A percentile compares a stretch with the other conserved stretches of the same genome.
Conservation (phyloP, 768 basidiomycete genomes). For the Lepiota brunneoincarnata region DNA sequence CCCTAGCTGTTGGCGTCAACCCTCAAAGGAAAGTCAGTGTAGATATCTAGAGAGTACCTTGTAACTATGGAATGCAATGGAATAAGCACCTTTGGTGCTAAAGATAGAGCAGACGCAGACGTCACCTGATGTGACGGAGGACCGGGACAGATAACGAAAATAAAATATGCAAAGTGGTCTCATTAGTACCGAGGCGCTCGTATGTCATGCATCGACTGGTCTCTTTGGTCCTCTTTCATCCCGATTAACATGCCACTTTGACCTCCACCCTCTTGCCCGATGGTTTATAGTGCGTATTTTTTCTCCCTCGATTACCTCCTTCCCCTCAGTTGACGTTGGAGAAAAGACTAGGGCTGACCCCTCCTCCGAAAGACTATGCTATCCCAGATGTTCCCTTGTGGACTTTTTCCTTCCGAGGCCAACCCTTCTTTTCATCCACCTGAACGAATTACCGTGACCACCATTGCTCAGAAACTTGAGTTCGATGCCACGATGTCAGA, state of each 20-base stretch:
- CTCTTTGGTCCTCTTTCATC: not conserved
- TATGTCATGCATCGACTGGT: not conserved
- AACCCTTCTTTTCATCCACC: not conserved
- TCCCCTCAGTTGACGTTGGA: not conserved
- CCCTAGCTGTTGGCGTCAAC: conserved; percentile 25
- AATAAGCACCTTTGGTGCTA: not conserved
- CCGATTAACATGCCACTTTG: conserved; percentile 1
- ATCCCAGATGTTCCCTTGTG: not conserved
- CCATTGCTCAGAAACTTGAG: conserved; percentile 10
- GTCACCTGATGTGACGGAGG: not conserved
- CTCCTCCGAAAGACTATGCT: conserved; percentile 1
- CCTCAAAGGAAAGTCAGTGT: conserved; percentile 15
- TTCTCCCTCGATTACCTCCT: not conserved
- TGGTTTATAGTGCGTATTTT: not conserved
- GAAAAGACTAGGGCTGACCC: not conserved
- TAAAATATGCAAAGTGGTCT: conserved; percentile 9
- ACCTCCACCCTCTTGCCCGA: too few relatives aligned
- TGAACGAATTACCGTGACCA: not conserved
- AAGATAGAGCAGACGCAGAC: too few relatives aligned
- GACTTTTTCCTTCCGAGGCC: not conserved
- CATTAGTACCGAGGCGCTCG: not conserved
- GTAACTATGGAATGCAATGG: too few relatives aligned
- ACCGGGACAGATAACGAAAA: not conserved
- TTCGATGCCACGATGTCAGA: conserved; percentile 11
- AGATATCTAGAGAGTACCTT: too few relatives aligned